Base-by-base conservation (phyloP, 148 eudicot species). In the Silene latifolia region DNA sequence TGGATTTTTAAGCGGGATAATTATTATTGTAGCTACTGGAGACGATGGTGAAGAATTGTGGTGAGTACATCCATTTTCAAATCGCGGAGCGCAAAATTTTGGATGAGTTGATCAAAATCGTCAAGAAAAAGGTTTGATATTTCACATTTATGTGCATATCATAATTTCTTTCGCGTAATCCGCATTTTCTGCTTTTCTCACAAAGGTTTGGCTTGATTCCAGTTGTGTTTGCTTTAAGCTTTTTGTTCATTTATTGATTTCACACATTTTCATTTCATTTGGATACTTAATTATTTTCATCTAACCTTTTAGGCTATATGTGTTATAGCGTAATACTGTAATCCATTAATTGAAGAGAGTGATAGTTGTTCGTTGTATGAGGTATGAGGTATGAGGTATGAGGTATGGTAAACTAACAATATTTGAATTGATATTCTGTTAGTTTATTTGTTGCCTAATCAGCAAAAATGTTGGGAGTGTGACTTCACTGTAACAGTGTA, bases 1-100 rank as follows among this genome's bases (percentile, higher is more conserved):
- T 78, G 64, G 59, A 56, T 73, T 62, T 62, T 42, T 67, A 61
- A 27, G 42, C 9, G 47, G 4, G 59, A 5, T 20, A 67, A 39
- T 24, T 67, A 39, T 24, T 67, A 39, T 62, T 82, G 71, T 74
- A 95, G 99, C 91, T 95, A 60, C 80, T 95, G 84, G 99, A 95
- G 89, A 90, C 98, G 35, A 83, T 95, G 96, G 98, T 95, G 78
- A 92, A 95, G 90, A 95, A 95, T 72, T 92, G 99, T 79, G 94
- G 97, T 32, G 98, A 92, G 72, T 83, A 83, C 74, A 88, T 95
- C 74, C 99, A 92, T 81, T 88, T 78, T 64, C 92, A 90, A 69
- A 88, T 92, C 39, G 86, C 90, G 6, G 98, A 92, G 78, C 84
- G 85, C 78, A 89, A 88, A 72, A 75, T 95, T 56, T 81, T 90